Base-by-base conservation (phyloP, 2,329 filamentous ascomycete species). In the Paecilomyces dactylethromorphus region DNA sequence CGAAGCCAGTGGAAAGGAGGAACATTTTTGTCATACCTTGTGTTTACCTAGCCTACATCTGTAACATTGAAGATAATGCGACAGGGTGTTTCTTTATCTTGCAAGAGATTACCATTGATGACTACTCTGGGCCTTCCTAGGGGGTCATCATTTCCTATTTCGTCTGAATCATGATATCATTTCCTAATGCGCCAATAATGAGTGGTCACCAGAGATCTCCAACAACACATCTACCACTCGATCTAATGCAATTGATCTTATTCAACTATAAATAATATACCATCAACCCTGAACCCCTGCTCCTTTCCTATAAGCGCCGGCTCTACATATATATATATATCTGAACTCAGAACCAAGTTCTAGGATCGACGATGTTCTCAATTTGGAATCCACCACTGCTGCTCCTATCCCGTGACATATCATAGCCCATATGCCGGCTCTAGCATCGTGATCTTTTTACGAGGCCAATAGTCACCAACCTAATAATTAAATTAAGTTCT, bases 51-150 rank as follows among this genome's bases (percentile, higher is more conserved):
- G 35, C 31, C 31, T 39, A 26, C n/a, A 32, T 26, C 22, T 56
- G 54, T 45, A 45, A 56, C 54, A 56, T 56, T 56, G 35, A 33
- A 56, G 54, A 56, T 56, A 56, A 56, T 56, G 54, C 31, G 33
- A 56, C 54, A 39, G 21, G 32, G 32, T 21, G 22, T 54, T 54
- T 35, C 53, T 54, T 54, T 35, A 52, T 52, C 26, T 45, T 45
- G 39, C 39, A 45, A 45, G n/a, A 45, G 39, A 18, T 45, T 45
- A 18, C 18, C n/a, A 33, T 18, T 45, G n/a, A 45, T 10, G 18
- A n/a, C 39, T 21, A 18, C n/a, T 45, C 18, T 45, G 35, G 35
- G 29, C 3, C 8, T 29, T 12, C 50, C 50, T 3, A 32, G 31
- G 22, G 26, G 1, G 24, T 54, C 11, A 11, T 24, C 26, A 13